phyloP scores from a whole-genome alignment of 352 stramenopile species.

The Plasmopara viticola region DNA sequence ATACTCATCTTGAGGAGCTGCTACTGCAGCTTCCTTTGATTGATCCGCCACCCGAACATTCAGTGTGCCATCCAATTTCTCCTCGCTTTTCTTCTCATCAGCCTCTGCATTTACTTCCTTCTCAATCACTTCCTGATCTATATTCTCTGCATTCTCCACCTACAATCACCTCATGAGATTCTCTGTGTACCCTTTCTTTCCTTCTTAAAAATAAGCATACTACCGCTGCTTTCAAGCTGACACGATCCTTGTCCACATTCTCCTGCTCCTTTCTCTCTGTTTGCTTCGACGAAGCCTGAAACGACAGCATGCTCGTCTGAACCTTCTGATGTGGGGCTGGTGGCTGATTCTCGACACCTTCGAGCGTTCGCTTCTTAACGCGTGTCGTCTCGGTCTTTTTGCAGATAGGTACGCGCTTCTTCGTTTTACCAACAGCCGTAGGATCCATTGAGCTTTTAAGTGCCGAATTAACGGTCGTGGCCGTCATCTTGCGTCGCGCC shows the following conservation, averaged over 20 bases:
- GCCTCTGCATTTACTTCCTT: conserved; percentile 5
- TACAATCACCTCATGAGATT: conserved; percentile 2
- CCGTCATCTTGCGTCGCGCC: conserved; percentile 11
- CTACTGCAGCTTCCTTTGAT: conserved; percentile 1
- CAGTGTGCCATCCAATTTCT: conserved; percentile 17
- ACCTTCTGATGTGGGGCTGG: conserved; percentile 33
- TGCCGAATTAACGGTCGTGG: conserved; percentile 21
- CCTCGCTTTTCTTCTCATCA: conserved; percentile 7
- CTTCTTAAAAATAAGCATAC: conserved; percentile 6
- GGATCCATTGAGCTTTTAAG: conserved; percentile 22
- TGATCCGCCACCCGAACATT: conserved; percentile 9
- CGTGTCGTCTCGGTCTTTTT: conserved; percentile 30
- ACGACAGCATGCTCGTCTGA: conserved; percentile 68
- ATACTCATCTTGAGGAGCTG: conserved; percentile 18
- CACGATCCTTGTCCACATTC: conserved; percentile 11
- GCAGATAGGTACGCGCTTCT: conserved; percentile 14
- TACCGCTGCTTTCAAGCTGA: conserved; percentile 11
- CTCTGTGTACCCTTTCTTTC: neutral
- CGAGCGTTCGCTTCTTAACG: conserved; percentile 40
- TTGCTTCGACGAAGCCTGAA: conserved; percentile 30
- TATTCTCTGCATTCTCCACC: conserved; percentile 7
- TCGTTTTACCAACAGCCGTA: conserved; percentile 19
- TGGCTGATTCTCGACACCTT: conserved; percentile 30
- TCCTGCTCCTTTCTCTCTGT: conserved; percentile 11
- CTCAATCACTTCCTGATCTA: conserved; percentile 8